Conservation (phyloP, 169 alveolate species). For the Plasmodium chabaudi region DNA sequence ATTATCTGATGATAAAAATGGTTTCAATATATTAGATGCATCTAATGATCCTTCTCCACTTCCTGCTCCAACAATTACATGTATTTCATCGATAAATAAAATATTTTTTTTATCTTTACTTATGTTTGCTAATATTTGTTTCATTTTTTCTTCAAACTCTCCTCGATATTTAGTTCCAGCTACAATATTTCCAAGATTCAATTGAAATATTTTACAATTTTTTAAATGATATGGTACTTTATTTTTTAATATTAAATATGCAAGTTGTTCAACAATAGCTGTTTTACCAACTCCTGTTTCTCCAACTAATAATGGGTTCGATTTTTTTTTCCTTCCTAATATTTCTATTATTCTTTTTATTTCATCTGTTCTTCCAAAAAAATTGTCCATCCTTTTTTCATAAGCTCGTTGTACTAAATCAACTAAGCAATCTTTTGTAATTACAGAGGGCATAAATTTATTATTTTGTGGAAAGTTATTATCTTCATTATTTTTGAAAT, state of each 20-base stretch:
- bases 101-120: constrained; percentile 86
- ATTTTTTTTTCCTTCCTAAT: constrained; percentile 87
- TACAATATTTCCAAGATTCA: constrained; percentile 83
- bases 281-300: constrained; percentile 84
- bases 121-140: constrained; percentile 88
- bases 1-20: constrained; percentile 92
- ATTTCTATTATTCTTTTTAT: constrained; percentile 83
- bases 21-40: constrained; percentile 92
- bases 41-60: constrained; percentile 92
- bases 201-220: constrained; percentile 77
- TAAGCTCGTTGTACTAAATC: constrained; percentile 54
- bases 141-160: constrained; percentile 92
- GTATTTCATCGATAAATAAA: constrained; percentile 92
- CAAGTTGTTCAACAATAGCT: constrained; percentile 78
- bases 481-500: constrained; percentile 47
- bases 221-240: constrained; percentile 77
- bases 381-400: constrained; percentile 45
- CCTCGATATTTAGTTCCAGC: constrained; percentile 93
- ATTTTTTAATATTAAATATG: constrained; percentile 70
- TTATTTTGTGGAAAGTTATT: constrained; percentile 14
- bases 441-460: constrained; percentile 23
- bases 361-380: constrained; percentile 83
- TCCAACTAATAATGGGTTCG: constrained; percentile 83
- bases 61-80: constrained; percentile 89
- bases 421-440: constrained; percentile 49